A percentile compares a stretch with the other conserved stretches of the same genome.
These are phyloP conservation scores for Phaffia tasmanica DNA, from an alignment of 768 basidiomycete species.

Conservation along the genomic window DNA sequence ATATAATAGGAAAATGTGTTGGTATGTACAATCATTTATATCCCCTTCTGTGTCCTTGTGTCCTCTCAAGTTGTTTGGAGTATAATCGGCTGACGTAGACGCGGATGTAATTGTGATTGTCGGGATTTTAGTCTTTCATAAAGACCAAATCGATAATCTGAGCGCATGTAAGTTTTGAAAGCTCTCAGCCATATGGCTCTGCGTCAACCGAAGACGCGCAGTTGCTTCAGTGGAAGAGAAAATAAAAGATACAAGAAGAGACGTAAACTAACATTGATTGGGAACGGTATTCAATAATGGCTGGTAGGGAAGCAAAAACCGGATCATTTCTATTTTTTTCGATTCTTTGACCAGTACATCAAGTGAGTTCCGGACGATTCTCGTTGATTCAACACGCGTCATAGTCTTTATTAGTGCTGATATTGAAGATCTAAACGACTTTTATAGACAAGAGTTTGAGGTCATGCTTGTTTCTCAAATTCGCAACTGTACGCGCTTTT, in stretches of 20 bases:
- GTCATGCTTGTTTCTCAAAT: slow-evolving; percentile 77
- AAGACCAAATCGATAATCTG: slow-evolving; percentile 51
- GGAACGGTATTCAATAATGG: slow-evolving; percentile 63
- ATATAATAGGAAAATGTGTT: slow-evolving; percentile 82
- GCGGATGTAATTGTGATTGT: too few species aligned
- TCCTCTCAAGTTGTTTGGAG: background rate
- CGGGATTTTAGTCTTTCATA: slow-evolving; percentile 57
- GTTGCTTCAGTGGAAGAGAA: too few species aligned
- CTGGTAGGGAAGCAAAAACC: slow-evolving; percentile 80
- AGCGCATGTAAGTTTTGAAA: slow-evolving; percentile 23
- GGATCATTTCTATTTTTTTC: slow-evolving; percentile 92
- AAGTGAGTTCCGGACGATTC: background rate
- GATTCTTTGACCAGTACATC: slow-evolving; percentile 69
- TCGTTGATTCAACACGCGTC: too few species aligned
- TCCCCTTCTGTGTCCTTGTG: background rate
- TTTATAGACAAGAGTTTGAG: slow-evolving; percentile 81
- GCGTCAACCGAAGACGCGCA: background rate
- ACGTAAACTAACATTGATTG: background rate
- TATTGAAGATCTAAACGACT: too few species aligned
- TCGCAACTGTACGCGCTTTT: slow-evolving; percentile 51
- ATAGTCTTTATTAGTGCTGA: too few species aligned
- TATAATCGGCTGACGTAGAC: too few species aligned
- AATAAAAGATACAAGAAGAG: too few species aligned
- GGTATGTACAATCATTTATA: background rate
- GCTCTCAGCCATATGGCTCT: too few species aligned